These are phyloP conservation scores for Ilyonectria robusta DNA, from an alignment of 2,329 filamentous ascomycete species.

Conservation along the genomic window DNA sequence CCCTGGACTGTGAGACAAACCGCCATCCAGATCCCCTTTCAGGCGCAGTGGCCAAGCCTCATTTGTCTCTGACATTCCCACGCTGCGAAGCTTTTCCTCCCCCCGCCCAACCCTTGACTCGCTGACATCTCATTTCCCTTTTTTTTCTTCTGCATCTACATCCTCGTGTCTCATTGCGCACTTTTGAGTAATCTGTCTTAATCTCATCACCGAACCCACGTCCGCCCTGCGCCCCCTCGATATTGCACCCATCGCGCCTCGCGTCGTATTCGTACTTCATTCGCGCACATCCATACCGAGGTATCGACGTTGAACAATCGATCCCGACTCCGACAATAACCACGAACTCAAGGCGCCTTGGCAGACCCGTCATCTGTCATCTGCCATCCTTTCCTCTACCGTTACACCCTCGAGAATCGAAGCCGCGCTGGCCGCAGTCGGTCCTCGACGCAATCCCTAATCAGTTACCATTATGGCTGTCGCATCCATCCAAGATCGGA, in stretches of 20 bases:
- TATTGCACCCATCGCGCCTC: constrained; percentile 15
- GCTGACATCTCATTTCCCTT: constrained; percentile 24
- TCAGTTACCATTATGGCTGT: constrained; percentile 67
- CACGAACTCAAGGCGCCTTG: constrained; percentile 4
- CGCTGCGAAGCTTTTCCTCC: constrained; percentile 37
- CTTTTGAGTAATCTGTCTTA: constrained; percentile 18
- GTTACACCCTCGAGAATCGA: constrained; percentile 38
- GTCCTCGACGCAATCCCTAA: constrained; percentile 36
- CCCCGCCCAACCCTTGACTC: constrained; percentile 25
- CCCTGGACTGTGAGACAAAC: constrained; percentile 35
- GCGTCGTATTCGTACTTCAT: constrained; percentile 14
- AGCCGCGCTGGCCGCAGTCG: constrained; percentile 55
- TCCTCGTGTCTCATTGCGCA: constrained; percentile 9
- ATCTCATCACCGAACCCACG: constrained; percentile 7
- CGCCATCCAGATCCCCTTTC: constrained; percentile 45
- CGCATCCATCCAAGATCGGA: constrained; percentile 94
- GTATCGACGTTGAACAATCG: constrained; percentile 7
- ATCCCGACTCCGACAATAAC: neutral
- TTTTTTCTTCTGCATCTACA: constrained; percentile 11
- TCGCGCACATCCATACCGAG: neutral
- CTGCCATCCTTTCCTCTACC: constrained; percentile 10
- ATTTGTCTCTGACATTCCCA: constrained; percentile 46
- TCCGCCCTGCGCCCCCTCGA: constrained; percentile 4
- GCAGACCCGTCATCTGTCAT: constrained; percentile 2
- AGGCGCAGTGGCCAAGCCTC: constrained; percentile 43